These are phyloP conservation scores for Trichoderma virens DNA, from an alignment of 495 filamentous ascomycete species.

Conservation along the genomic window DNA sequence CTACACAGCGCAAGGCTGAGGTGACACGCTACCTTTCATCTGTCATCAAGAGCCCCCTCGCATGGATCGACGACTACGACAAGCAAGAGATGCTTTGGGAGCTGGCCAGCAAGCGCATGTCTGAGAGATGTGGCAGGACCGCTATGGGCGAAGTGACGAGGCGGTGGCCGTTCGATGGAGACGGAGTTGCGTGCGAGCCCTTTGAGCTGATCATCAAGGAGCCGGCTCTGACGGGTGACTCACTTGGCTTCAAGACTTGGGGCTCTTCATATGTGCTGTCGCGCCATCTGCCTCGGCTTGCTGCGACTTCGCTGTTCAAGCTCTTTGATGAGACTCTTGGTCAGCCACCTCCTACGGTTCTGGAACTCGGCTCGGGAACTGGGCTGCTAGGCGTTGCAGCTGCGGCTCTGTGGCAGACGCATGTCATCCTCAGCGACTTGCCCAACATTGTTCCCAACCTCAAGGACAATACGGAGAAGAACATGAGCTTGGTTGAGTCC, in stretches of 20 bases:
- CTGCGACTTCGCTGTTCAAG: constrained; percentile 27
- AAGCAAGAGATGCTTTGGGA: constrained; percentile 72
- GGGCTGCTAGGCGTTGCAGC: constrained; percentile 52
- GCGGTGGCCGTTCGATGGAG: constrained; percentile 53
- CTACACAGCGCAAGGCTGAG: constrained; percentile 26
- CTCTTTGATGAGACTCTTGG: constrained; percentile 20
- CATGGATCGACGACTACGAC: constrained; percentile 68
- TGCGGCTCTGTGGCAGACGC: constrained; percentile 32
- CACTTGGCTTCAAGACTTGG: constrained; percentile 91
- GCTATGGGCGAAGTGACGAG: constrained; percentile 76
- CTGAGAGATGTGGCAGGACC: constrained; percentile 75
- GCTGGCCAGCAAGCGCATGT: constrained; percentile 64
- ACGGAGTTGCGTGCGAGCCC: constrained; percentile 12
- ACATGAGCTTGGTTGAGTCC: constrained; percentile 24
- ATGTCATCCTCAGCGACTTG: constrained; percentile 40
- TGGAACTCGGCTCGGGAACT: constrained; percentile 60
- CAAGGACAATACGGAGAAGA: constrained; percentile 29
- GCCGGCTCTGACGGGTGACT: constrained; percentile 77
- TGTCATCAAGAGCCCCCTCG: constrained; percentile 64
- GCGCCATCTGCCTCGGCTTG: constrained; percentile 51
- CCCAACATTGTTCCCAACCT: constrained; percentile 39
- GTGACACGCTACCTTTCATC: constrained; percentile 58
- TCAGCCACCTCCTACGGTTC: constrained; percentile 20
- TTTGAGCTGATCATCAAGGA: constrained; percentile 70
- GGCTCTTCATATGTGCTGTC: constrained; percentile 80